Evolutionary conservation across 352 stramenopile genomes (phyloP), one percentile per base, ranked within the genome.

Genomic region (Halophytophthora batemanensis): DNA sequence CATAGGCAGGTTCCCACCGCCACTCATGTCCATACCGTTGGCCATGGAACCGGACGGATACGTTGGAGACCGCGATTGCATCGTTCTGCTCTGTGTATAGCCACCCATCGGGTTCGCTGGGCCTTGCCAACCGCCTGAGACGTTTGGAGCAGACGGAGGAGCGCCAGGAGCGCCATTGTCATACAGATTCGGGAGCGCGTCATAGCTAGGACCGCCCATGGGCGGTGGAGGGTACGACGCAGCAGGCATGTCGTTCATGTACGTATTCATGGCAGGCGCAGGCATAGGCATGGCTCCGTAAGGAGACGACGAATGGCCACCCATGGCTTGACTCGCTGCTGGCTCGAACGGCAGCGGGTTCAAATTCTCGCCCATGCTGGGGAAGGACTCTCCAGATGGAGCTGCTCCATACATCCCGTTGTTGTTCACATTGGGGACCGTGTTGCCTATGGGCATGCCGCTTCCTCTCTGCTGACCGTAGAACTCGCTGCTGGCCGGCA

Each of bases 291-390:
- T 40, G 8, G 57, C 53, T 12, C 28, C 50, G 25, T 65, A 77
- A 21, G 63, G 57, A 33, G 66, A 55, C n/a, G 66, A 43, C 19
- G 50, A 39, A 46, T 65, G 10, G 39, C 15, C 31, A 53, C 42
- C 51, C 35, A 57, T 66, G 28, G 54, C 36, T 37, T 77, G 56
- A 40, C 37, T 66, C n/a, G 50, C 60, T 36, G 55, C 39, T 31
- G 67, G 40, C 6, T 62, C 54, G 35, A 66, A 77, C 2, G 71
- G 61, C 33, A 74, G 74, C 36, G 55, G 49, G 50, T 54, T 60
- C 35, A 77, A 50, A 15, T 33, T 61, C 14, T 73, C 56, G 11
- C 22, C 33, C 44, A 69, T 64, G 14, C 18, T 34, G 36, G 51
- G 45, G 17, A 67, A 64, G 21, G 61, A 43, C 19, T 41, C 49